Evolutionary conservation across 2,329 filamentous ascomycete genomes (phyloP).

Genomic region (Seiridium cupressi): DNA sequence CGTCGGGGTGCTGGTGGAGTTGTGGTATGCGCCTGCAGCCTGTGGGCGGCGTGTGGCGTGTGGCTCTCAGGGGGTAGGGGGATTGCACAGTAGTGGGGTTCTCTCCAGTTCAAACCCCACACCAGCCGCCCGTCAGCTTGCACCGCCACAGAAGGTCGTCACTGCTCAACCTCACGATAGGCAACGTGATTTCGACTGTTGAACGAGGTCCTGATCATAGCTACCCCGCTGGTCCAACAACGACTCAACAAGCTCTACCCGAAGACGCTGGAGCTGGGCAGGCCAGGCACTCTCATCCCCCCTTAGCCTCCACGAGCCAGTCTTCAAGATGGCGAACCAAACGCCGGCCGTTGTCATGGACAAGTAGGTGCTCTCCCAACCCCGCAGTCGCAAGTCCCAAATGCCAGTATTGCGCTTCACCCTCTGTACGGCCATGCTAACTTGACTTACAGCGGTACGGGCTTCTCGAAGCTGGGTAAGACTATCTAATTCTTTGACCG

Average conservation of each 20-base stretch:
- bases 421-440: slow-evolving; percentile 30
- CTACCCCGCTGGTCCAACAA: slow-evolving; percentile 2
- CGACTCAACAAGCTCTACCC: not conserved
- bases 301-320: not conserved
- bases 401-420: not conserved
- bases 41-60: too few relatives aligned
- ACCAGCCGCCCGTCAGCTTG: not conserved
- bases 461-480: slow-evolving; percentile 97
- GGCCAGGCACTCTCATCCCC: not conserved
- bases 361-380: slow-evolving; percentile 72
- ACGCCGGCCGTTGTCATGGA: slow-evolving; percentile 99
- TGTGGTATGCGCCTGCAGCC: too few relatives aligned
- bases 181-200: not conserved
- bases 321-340: slow-evolving; percentile 82
- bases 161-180: slow-evolving; percentile 1
- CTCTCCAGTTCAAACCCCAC: not conserved
- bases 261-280: not conserved
- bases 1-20: too few relatives aligned
- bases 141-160: slow-evolving; percentile 9
- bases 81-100: too few relatives aligned
- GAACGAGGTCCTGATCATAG: not conserved
- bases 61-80: too few relatives aligned
- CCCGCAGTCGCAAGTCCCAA: slow-evolving; percentile 15
- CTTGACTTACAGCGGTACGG: slow-evolving; percentile 76
- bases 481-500: not conserved